Evolutionary conservation across 2,329 filamentous ascomycete genomes (phyloP).

Genomic region (Colletotrichum phormii): DNA sequence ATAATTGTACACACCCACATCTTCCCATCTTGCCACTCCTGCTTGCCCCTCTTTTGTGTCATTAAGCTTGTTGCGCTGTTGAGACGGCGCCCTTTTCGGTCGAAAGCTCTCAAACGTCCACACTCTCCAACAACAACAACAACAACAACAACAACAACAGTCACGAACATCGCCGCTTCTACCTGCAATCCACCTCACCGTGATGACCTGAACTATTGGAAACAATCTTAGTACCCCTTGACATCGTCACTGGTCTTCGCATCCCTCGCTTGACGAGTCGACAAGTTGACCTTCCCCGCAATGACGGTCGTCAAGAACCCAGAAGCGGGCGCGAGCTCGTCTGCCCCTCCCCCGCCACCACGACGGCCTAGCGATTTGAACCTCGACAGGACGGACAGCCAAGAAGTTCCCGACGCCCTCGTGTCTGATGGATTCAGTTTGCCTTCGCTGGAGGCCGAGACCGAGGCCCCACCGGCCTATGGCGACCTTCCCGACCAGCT

Average conservation of each 20-base stretch:
- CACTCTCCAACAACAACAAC: background rate
- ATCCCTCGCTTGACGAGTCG: background rate
- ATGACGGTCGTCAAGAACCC: conserved; percentile 32
- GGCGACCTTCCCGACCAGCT: conserved; percentile 67
- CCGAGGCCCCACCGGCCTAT: conserved; percentile 67
- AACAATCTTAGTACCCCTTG: background rate
- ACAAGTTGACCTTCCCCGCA: conserved; percentile 1
- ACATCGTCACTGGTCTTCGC: background rate
- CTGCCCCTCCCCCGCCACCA: conserved; percentile 25
- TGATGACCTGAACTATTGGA: conserved; percentile 10
- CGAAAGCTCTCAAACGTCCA: background rate
- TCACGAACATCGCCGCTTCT: background rate
- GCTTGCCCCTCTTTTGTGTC: conserved; percentile 1
- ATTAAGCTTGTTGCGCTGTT: conserved; percentile 11
- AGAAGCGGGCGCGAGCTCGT: conserved; percentile 24
- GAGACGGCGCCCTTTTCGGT: background rate
- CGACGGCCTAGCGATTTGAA: conserved; percentile 19
- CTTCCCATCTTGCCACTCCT: background rate
- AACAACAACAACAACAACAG: background rate
- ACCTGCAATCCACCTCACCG: background rate
- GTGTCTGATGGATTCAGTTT: conserved; percentile 54
- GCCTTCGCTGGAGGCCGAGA: conserved; percentile 53
- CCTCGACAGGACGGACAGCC: conserved; percentile 36
- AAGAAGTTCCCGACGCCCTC: conserved; percentile 45
- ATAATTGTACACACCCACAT: background rate